Base-by-base conservation (phyloP, 768 basidiomycete genomes). In the Hysterangium stoloniferum region DNA sequence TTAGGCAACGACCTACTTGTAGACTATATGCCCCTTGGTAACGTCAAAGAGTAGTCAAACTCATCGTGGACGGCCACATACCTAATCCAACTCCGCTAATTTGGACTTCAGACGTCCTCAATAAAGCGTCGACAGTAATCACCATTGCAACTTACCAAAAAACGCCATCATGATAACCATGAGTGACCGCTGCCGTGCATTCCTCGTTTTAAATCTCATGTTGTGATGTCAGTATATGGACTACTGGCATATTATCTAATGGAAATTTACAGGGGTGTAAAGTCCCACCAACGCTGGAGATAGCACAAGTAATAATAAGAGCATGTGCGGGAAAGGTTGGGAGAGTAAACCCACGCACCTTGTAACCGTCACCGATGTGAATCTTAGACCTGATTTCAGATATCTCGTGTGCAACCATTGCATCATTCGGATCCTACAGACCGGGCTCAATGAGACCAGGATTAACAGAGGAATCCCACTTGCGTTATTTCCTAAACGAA, bases 61-160 rank as follows among this genome's bases (percentile, higher is more conserved):
- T 12, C 8, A 45, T 28, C 29, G n/a, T n/a, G n/a, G 31, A 22
- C n/a, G n/a, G 44, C 31, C 9, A 28, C 11, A 20, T 7, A 36
- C 64, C 64, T 20, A 66, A 57, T 48, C 66, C 67, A 53, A 67
- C 65, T 15, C 66, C 66, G 38, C 61, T 63, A 58, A 66, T 64
- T 54, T 66, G 66, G 11, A 31, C 45, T 47, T 12, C 13, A 27
- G 20, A 7, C 24, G 29, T 45, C 6, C 11, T 45, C 6, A 9
- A 15, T 27, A 6, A 6, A 15, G 6, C 29, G 27, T 29, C 7
- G 8, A 13, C 11, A 9, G 44, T 9, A 25, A 15, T 7, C 12
- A 15, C 8, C 11, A 34, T 29, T n/a, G 32, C 17, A n/a, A 20
- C 43, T 24, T 20, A 20, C 67, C 66, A 41, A 64, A 65, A 32